These are phyloP conservation scores for Sarocladiaceae sp. DNA, from an alignment of 2,329 filamentous ascomycete genomes.

Conservation along the genomic window DNA sequence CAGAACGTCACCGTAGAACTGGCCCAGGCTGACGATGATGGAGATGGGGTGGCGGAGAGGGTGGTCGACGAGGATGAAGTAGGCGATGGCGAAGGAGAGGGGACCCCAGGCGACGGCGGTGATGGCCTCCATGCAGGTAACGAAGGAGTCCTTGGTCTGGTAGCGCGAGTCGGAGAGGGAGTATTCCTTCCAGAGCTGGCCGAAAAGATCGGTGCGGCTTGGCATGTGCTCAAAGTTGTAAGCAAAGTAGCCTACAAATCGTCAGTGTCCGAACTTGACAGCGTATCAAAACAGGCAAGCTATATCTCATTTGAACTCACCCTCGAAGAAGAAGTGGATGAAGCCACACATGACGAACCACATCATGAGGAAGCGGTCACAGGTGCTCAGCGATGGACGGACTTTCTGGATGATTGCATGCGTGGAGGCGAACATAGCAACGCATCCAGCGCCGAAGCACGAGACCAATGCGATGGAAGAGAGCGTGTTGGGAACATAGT, in stretches of 20 bases:
- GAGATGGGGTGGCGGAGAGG: conserved; percentile 46
- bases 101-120: conserved; percentile 52
- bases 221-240: conserved; percentile 38
- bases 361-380: conserved; percentile 57
- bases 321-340: conserved; percentile 40
- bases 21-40: conserved; percentile 40
- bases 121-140: conserved; percentile 52
- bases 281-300: not conserved
- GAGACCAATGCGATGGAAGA: conserved; percentile 54
- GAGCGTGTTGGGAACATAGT: conserved; percentile 64
- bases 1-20: conserved; percentile 48
- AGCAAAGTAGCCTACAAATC: conserved; percentile 42
- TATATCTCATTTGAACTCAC: conserved; percentile 15
- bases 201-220: conserved; percentile 37
- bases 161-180: conserved; percentile 53
- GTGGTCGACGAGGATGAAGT: conserved; percentile 36
- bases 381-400: conserved; percentile 45
- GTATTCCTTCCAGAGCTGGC: conserved; percentile 56
- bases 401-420: conserved; percentile 47
- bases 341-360: conserved; percentile 73
- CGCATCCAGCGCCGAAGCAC: conserved; percentile 54
- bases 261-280: conserved; percentile 13
- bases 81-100: conserved; percentile 43
- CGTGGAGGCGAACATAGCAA: conserved; percentile 53
- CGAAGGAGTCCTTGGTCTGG: conserved; percentile 46